Percentiles rank a stretch among this genome's conserved stretches.
phyloP scores from a whole-genome alignment of 306 rosid genomes.

The Canavalia gladiata region DNA sequence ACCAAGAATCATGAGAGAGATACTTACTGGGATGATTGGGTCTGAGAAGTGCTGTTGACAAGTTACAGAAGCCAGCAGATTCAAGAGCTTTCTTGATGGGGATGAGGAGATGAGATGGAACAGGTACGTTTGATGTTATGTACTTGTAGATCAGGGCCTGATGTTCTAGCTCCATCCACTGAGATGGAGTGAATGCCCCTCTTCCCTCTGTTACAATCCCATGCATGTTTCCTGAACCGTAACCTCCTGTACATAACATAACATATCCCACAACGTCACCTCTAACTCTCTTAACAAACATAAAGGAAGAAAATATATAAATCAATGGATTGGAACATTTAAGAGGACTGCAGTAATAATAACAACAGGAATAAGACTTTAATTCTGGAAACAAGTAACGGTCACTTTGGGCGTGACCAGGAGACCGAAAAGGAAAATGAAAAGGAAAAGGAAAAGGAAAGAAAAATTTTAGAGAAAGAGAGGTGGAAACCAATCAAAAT shows the following conservation, averaged over 20 bases:
- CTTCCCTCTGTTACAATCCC: conserved; percentile 54
- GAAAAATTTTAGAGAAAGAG: conserved; percentile 38
- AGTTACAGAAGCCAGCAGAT: conserved; percentile 67
- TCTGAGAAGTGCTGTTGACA: conserved; percentile 65
- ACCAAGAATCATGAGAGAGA: no score
- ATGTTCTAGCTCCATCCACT: conserved; percentile 95
- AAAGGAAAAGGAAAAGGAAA: conserved; percentile 43
- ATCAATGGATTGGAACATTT: conserved; percentile 42
- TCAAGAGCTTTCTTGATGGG: conserved; percentile 84
- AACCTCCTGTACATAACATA: conserved; percentile 36
- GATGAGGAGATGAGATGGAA: conserved; percentile 79
- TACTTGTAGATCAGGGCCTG: conserved; percentile 95
- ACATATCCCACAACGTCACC: no score
- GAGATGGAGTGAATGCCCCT: conserved; percentile 87
- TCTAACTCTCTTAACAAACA: no score
- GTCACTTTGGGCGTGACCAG: conserved; percentile 16
- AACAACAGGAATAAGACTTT: conserved; percentile 20
- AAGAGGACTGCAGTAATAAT: not conserved
- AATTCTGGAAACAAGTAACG: conserved; percentile 25
- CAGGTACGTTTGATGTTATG: conserved; percentile 77
- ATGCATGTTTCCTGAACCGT: conserved; percentile 65
- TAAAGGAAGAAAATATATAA: not conserved
- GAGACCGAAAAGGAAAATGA: conserved; percentile 35
- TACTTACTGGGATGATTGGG: conserved; percentile 43
- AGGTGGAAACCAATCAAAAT: conserved; percentile 52